Evolutionary conservation across 2,329 filamentous ascomycete species (phyloP).

Genomic region (Exophiala sp.): DNA sequence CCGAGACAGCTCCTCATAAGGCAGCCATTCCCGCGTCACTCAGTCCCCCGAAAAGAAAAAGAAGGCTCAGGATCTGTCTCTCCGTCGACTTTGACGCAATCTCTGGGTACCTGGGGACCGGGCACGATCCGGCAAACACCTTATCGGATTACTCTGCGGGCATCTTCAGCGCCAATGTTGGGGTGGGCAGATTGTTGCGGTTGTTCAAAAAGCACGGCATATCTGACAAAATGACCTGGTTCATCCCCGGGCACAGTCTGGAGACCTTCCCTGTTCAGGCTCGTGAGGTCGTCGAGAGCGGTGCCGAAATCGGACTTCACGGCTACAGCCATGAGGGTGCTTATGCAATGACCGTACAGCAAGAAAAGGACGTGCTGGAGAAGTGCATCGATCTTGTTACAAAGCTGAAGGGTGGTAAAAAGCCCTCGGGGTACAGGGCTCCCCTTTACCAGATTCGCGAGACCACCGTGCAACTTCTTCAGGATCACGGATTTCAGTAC

Average conservation of each 20-base stretch:
- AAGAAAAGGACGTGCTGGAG: constrained; percentile 47
- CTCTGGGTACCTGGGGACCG: constrained; percentile 56
- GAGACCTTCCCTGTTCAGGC: constrained; percentile 53
- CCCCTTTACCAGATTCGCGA: constrained; percentile 49
- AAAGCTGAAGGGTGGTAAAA: constrained; percentile 39
- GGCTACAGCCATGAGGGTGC: constrained; percentile 38
- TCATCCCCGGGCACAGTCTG: constrained; percentile 54
- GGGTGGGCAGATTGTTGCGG: constrained; percentile 50
- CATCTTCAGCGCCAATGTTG: constrained; percentile 53
- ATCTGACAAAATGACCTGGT: constrained; percentile 53
- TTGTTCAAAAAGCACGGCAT: constrained; percentile 50
- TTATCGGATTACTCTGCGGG: constrained; percentile 53
- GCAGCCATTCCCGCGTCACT: constrained; percentile 7
- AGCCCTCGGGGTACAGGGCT: constrained; percentile 47
- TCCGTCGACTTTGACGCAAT: constrained; percentile 54
- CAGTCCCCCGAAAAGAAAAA: constrained; percentile 10
- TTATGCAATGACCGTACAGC: constrained; percentile 40
- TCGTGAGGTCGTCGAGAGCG: constrained; percentile 46
- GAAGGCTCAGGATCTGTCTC: constrained; percentile 31
- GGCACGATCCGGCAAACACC: constrained; percentile 47
- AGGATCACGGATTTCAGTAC: constrained; percentile 47
- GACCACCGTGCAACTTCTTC: constrained; percentile 44
- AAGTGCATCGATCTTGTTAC: constrained; percentile 45
- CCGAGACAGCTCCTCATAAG: background rate
- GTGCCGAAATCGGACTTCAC: constrained; percentile 40